Evolutionary conservation across 495 filamentous ascomycete species (phyloP), one percentile per base, ranked within the genome.

Genomic region (Tuber microsphaerosporum): DNA sequence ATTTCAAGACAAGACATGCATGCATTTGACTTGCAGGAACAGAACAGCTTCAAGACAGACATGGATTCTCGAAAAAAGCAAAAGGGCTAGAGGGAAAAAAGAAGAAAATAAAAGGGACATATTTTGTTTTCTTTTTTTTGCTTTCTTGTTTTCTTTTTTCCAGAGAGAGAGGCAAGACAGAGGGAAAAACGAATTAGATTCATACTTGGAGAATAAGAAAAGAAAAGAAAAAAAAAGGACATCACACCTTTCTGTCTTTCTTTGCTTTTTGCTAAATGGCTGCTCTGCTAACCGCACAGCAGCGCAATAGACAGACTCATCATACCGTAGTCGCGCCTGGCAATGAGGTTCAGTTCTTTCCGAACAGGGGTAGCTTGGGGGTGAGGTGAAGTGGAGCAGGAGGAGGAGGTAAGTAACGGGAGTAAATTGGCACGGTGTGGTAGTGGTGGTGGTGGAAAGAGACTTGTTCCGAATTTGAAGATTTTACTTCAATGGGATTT

Each of bases 361-460:
- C n/a, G 9, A 6, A 14, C 56, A 31, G 77, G 72, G 78, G 77
- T 79, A 73, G 61, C 73, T 72, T 71, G 56, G 56, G 56, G 56
- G 48, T 56, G 48, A 65, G 56, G 77, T 75, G 46, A 61, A 73
- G 73, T 39, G 48, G 65, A 39, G 69, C 31, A 70, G 69, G 45
- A 43, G 71, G 70, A 73, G 77, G 34, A 37, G 34, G 34, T 37
- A 61, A 45, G 70, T 75, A 69, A 70, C 56, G 56, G 56, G 26
- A 31, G 56, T 31, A 17, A 31, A 65, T 65, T 31, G n/a, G 56
- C 31, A 37, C 14, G 45, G 76, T 70, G 72, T 79, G 77, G 73
- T 71, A 69, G 73, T 79, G 73, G 73, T 79, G 75, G 77, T 78
- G 78, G 73, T 76, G 76, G 72, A 46, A 79, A 72, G 75, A 65